phyloP scores from a whole-genome alignment of 306 rosid species.

The Ceratonia siliqua region DNA sequence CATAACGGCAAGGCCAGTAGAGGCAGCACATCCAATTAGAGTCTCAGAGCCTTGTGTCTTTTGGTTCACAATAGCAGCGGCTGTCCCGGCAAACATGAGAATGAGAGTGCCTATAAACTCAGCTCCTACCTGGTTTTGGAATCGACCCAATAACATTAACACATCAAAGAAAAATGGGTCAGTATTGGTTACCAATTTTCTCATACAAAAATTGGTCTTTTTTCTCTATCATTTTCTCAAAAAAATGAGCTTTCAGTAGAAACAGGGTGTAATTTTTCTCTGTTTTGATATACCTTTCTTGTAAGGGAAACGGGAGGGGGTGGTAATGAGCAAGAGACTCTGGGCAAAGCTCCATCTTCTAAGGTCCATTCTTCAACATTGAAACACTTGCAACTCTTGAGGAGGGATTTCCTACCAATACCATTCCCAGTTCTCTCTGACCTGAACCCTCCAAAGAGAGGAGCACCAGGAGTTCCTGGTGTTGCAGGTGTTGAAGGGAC shows the following conservation, averaged over 20 bases:
- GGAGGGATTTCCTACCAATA: constrained; percentile 56
- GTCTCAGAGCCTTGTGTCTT: constrained; percentile 62
- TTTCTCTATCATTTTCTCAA: not conserved
- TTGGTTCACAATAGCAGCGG: constrained; percentile 77
- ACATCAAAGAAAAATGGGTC: constrained; percentile 11
- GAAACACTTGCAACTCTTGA: constrained; percentile 61
- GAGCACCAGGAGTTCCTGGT: constrained; percentile 81
- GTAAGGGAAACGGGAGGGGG: constrained; percentile 72
- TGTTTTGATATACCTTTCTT: constrained; percentile 52
- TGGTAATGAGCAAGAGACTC: constrained; percentile 62
- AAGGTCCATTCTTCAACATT: constrained; percentile 56
- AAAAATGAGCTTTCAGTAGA: not conserved
- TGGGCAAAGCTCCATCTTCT: constrained; percentile 73
- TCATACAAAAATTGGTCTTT: not conserved
- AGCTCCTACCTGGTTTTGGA: constrained; percentile 74
- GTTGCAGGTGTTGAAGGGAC: constrained; percentile 71
- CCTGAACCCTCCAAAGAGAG: constrained; percentile 69
- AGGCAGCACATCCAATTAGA: constrained; percentile 68
- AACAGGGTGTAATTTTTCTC: not conserved
- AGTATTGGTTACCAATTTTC: not conserved
- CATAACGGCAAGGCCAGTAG: constrained; percentile 83
- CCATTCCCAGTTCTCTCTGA: constrained; percentile 37
- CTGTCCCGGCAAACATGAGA: constrained; percentile 73
- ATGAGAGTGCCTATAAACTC: constrained; percentile 84
- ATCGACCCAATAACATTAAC: constrained; percentile 17